phyloP scores from a whole-genome alignment of 2,329 filamentous ascomycete genomes.

The Penicillium sp. region DNA sequence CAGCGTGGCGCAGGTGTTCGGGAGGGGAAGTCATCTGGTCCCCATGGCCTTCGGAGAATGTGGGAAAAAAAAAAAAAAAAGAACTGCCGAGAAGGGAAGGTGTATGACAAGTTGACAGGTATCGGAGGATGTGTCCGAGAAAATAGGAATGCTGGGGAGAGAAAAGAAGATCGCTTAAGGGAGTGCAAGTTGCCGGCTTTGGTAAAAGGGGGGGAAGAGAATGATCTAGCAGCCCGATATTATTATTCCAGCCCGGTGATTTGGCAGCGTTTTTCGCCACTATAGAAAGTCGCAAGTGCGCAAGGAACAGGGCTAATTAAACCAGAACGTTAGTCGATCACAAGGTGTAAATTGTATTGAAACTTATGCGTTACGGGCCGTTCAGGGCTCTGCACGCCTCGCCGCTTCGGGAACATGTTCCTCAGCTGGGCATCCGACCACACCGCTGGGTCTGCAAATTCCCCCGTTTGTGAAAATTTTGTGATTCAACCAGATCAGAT shows the following conservation, averaged over 20 bases:
- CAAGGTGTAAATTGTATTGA: conserved; percentile 13
- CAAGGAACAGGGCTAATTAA: conserved; percentile 20
- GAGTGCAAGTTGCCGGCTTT: not conserved
- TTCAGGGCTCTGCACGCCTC: not conserved
- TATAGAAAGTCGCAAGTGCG: conserved; percentile 16
- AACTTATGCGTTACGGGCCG: conserved; percentile 16
- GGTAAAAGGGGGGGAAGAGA: conserved; percentile 8
- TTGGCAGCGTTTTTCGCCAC: conserved; percentile 22
- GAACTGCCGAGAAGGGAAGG: not conserved
- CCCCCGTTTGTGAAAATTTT: not conserved
- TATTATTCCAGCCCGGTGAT: conserved; percentile 16
- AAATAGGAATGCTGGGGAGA: not conserved
- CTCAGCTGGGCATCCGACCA: not conserved
- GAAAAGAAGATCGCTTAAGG: not conserved
- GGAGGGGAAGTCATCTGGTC: conserved; percentile 10
- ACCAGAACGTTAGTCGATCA: conserved; percentile 19
- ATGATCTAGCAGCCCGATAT: conserved; percentile 11
- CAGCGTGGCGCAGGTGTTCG: conserved; percentile 14
- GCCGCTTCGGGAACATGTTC: not conserved
- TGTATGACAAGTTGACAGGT: not conserved
- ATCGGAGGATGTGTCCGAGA: not conserved
- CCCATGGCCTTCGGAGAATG: not conserved
- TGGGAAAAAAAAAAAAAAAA: not conserved
- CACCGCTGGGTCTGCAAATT: not conserved
- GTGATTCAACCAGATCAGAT: not conserved